Base-by-base conservation (phyloP, 2,329 filamentous ascomycete species). In the Torrubiella hemipterigena region DNA sequence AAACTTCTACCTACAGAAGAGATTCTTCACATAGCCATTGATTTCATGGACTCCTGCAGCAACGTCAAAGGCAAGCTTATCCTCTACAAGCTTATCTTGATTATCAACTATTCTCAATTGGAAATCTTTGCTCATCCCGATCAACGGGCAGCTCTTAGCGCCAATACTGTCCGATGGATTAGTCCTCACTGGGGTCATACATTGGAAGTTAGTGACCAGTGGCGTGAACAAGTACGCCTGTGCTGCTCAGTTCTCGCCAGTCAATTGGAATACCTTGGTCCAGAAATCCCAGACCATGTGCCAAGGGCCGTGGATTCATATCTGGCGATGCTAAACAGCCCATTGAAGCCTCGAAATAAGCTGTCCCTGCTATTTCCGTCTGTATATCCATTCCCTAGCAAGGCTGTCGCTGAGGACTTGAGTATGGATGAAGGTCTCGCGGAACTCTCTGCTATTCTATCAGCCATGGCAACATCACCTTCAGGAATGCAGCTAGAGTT, bases 241-340 rank as follows among this genome's bases (percentile, higher is more conserved):
- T 94, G 89, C 55, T 94, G 86, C 56, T 93, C 89, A 1, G 81
- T 98, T 20, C 67, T 98, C 21, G 84, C 89, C 7, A 86, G 82
- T 38, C 83, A 96, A 50, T 69, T 87, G 34, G 73, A 81, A 24
- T 71, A 83, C 42, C 69, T 93, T 7, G 79, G 80, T 7, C 69
- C 84, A 22, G 81, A 91, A 47, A 81, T 91, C 29, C 84, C 85
- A 14, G 81, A 87, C 38, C 93, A 94, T 50, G 79, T 95, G 41
- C 83, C 85, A 0, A 93, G 89, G 52, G 79, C 95, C 28, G 77
- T 95, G 34, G 80, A 91, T 41, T 95, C 89, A 0, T 96, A 94
- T 51, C 66, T 83, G 31, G 73, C 77, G 8, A 77, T 96, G 35
- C 73, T 81, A 42, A 61, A 71, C 2, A 55, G 58, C 3, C 61